Evolutionary conservation across 2,329 filamentous ascomycete genomes (phyloP).

Genomic region (Arthrobotrys conoides): DNA sequence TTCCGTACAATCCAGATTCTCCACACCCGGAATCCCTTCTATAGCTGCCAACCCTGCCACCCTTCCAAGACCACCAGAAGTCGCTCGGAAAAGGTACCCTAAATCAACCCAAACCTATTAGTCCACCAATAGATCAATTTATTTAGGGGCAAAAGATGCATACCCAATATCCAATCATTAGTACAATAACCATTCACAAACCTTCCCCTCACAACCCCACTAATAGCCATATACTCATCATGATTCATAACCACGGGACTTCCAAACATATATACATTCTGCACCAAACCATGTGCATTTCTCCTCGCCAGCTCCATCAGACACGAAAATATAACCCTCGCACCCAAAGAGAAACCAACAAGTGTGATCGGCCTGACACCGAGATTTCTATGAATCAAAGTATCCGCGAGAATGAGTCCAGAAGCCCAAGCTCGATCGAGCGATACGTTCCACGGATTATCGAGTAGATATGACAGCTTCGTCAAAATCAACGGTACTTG

Average conservation of each 20-base stretch:
- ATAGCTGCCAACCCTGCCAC: slow-evolving; percentile 84
- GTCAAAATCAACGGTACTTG: slow-evolving; percentile 77
- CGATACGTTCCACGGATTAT: slow-evolving; percentile 85
- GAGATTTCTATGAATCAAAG: slow-evolving; percentile 83
- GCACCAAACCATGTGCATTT: slow-evolving; percentile 84
- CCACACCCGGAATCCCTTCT: slow-evolving; percentile 76
- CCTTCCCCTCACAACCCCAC: slow-evolving; percentile 81
- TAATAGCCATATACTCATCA: slow-evolving; percentile 81
- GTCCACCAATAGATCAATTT: not conserved
- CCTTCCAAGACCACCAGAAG: slow-evolving; percentile 86
- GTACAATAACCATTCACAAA: slow-evolving; percentile 90
- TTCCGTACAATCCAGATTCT: slow-evolving; percentile 78
- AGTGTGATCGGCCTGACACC: slow-evolving; percentile 85
- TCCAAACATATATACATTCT: slow-evolving; percentile 86
- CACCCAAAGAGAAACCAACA: slow-evolving; percentile 85
- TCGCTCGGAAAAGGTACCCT: slow-evolving; percentile 92
- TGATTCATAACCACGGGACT: slow-evolving; percentile 79
- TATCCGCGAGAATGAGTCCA: slow-evolving; percentile 83
- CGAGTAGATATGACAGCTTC: slow-evolving; percentile 77
- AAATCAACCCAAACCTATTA: not conserved
- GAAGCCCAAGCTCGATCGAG: slow-evolving; percentile 84
- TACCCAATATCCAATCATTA: slow-evolving; percentile 88
- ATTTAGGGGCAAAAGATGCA: slow-evolving; percentile 74
- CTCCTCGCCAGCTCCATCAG: slow-evolving; percentile 82
- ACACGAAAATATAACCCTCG: slow-evolving; percentile 85